Conservation (phyloP, 2,329 filamentous ascomycete genomes). For the Nannizziopsis barbatae region DNA sequence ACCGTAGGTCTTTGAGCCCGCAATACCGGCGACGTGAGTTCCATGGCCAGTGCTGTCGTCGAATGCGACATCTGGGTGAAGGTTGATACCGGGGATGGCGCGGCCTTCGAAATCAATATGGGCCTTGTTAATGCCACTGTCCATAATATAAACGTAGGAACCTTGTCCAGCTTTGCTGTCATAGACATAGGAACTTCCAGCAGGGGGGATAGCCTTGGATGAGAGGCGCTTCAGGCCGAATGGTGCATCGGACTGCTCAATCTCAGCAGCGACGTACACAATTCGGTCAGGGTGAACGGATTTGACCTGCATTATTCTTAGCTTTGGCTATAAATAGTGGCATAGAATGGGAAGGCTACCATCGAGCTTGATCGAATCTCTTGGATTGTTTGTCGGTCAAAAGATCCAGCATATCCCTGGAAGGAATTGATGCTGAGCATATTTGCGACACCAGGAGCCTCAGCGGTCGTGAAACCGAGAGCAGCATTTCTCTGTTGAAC, state of each 20-base stretch:
- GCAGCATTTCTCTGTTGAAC: conserved; percentile 48
- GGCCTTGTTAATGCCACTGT: conserved; percentile 85
- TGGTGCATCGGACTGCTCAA: conserved; percentile 80
- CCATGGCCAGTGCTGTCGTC: conserved; percentile 95
- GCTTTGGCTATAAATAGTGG: neutral
- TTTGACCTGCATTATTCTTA: conserved; percentile 56
- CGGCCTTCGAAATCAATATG: conserved; percentile 97
- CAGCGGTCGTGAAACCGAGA: conserved; percentile 31
- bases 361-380: conserved; percentile 88
- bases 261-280: conserved; percentile 59
- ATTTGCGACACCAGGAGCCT: conserved; percentile 55
- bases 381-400: conserved; percentile 85
- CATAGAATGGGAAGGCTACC: conserved; percentile 52
- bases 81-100: conserved; percentile 93
- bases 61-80: conserved; percentile 73
- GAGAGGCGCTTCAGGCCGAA: conserved; percentile 98
- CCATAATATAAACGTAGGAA: conserved; percentile 96
- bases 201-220: conserved; percentile 73
- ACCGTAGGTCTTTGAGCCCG: conserved; percentile 97
- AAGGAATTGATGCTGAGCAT: conserved; percentile 58
- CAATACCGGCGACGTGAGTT: conserved; percentile 96
- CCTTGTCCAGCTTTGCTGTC: conserved; percentile 82
- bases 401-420: conserved; percentile 87
- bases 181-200: conserved; percentile 97
- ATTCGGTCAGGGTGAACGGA: conserved; percentile 91